These are phyloP conservation scores for Pyrenula massariospora DNA, from an alignment of 495 filamentous ascomycete genomes.

Conservation along the genomic window DNA sequence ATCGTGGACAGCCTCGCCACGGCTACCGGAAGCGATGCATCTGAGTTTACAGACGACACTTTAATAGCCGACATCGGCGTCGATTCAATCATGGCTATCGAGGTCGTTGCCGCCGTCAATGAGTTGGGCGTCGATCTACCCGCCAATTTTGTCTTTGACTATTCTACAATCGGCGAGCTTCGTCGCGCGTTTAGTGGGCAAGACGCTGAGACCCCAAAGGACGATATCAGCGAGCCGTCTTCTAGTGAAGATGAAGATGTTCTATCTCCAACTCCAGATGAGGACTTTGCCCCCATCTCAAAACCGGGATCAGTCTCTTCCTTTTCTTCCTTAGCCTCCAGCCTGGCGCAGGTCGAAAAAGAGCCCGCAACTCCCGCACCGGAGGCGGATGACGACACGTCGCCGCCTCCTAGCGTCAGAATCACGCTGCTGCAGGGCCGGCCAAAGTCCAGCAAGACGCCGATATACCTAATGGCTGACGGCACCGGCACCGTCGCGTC, in stretches of 20 bases:
- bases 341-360: background rate
- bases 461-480: slow-evolving; percentile 11
- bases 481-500: background rate
- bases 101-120: slow-evolving; percentile 13
- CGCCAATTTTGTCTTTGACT: slow-evolving; percentile 26
- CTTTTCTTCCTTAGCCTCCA: background rate
- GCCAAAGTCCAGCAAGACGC: slow-evolving; percentile 4
- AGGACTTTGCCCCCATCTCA: background rate
- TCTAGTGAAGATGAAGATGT: background rate
- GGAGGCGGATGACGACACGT: background rate
- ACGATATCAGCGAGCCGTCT: background rate
- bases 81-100: slow-evolving; percentile 22
- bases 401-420: slow-evolving; percentile 6
- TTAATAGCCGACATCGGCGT: slow-evolving; percentile 25
- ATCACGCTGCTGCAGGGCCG: slow-evolving; percentile 11
- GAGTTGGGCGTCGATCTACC: slow-evolving; percentile 20
- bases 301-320: too few relatives aligned
- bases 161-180: slow-evolving; percentile 26
- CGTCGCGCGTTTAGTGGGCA: slow-evolving; percentile 1
- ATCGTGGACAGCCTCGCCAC: slow-evolving; percentile 20
- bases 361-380: background rate
- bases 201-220: background rate
- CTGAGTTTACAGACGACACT: slow-evolving; percentile 19
- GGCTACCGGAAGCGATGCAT: slow-evolving; percentile 19
- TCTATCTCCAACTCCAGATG: background rate